phyloP scores from a whole-genome alignment of 371 early-diverging fungal species.

The Apophysomyces ossiformis region DNA sequence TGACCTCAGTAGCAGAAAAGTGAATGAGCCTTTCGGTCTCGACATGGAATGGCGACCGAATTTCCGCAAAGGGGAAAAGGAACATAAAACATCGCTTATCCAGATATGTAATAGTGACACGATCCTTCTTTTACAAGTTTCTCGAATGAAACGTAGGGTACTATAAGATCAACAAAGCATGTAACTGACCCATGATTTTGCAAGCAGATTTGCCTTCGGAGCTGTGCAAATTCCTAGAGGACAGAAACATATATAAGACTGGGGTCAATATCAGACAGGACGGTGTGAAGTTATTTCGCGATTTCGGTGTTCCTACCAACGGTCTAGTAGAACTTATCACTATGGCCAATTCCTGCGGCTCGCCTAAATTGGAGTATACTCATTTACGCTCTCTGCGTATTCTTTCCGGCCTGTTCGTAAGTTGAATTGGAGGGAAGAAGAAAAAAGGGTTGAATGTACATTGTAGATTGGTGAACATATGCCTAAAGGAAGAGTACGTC shows the following conservation, averaged over 20 bases:
- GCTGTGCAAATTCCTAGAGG: conserved; percentile 43
- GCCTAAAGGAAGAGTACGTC: conserved; percentile 42
- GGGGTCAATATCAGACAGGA: conserved; percentile 61
- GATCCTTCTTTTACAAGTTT: conserved; percentile 54
- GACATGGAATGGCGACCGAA: conserved; percentile 65
- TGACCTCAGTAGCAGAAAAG: background rate
- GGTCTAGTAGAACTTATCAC: conserved; percentile 56
- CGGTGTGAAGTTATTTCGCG: conserved; percentile 51
- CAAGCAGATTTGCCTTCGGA: conserved; percentile 41
- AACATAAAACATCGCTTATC: conserved; percentile 51
- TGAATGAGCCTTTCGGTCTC: conserved; percentile 43
- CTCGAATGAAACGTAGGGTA: conserved; percentile 40
- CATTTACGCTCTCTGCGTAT: conserved; percentile 43
- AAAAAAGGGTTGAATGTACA: background rate
- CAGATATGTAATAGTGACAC: conserved; percentile 55
- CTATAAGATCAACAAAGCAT: background rate
- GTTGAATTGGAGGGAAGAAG: conserved; percentile 5
- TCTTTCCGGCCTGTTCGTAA: conserved; percentile 52
- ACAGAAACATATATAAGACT: conserved; percentile 45
- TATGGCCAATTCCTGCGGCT: conserved; percentile 33
- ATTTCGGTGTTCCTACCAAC: conserved; percentile 54
- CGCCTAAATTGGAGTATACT: conserved; percentile 27
- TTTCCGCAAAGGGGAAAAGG: conserved; percentile 32
- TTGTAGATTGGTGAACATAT: conserved; percentile 45
- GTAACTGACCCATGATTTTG: background rate